Evolutionary conservation across 2,329 filamentous ascomycete genomes (phyloP), one percentile per base, ranked within the genome.

Genomic region (Cercospora sp.): DNA sequence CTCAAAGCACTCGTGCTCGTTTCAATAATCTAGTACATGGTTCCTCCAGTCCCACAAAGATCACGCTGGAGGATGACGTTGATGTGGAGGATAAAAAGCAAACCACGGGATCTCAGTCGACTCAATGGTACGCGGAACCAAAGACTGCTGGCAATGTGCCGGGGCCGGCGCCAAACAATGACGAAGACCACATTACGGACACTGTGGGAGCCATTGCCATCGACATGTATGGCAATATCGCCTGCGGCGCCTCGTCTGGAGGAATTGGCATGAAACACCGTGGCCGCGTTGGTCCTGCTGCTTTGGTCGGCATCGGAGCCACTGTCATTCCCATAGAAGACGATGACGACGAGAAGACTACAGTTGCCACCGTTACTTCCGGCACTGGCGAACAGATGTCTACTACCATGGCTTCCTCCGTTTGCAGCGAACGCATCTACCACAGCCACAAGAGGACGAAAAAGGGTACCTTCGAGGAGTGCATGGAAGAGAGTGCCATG

Each of bases 381-480:
- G 95, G 95, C 30, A 99, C 95, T 2, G 95, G 95, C 59, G 95
- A 99, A 80, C 95, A 99, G 78, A 99, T 99, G 91, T 92, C 93
- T 39, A 97, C 94, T 0, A 96, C 94, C 0, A 90, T 96, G 86
- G 94, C 95, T 10, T 94, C 95, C 6, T 89, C 90, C 67, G 90
- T 90, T 65, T 96, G 93, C 77, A 93, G 94, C 0, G 91, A 94
- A 72, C 88, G 95, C 57, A 85, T 99, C 28, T 97, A 73, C 67
- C 87, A 90, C 72, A 87, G 85, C 72, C 90, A 85, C 60, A 86
- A 84, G 76, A 89, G 87, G 72, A 86, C 82, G 2, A 81, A 80
- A 60, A 86, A 83, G 16, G 92, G 92, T 6, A 79, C 80, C 7
- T 87, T 91, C 70, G 69, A 72, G n/a, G 67, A 72, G 18, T 72